Evolutionary conservation across 768 basidiomycete species (phyloP), one percentile per base, ranked within the genome.

Genomic region (Strobilomyces echinocephalus): DNA sequence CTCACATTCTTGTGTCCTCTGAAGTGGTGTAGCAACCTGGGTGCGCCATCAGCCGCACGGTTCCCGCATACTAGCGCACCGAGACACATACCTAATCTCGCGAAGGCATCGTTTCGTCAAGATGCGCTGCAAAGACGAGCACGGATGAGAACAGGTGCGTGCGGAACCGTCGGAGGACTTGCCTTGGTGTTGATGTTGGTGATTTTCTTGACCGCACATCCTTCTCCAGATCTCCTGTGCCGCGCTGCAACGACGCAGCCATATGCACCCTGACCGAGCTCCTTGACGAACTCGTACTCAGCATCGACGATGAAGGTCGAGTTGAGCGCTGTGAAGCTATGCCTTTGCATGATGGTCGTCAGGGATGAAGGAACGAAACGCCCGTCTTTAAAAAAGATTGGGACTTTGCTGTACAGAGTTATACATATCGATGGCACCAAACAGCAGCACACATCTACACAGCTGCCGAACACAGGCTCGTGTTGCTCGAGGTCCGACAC

Each of bases 1-100:
- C 58, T 54, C 51, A 97, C 95, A 67, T 99, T 99, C 77, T 99
- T 99, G 76, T 99, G 97, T 5, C 95, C 94, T 62, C 97, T 83
- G 75, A 99, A 99, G 72, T 99, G 97, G 72, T 95, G 94, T 35
- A 99, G 73, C 39, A 99, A 77, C 67, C 93, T 95, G 43, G 8
- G 40, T 8, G 53, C 48, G 38, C 53, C 53, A 59, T 67, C 46
- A 63, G 57, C 46, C 50, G 43, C 57, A 50, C 14, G 2, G 42
- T 28, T 28, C 40, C 26, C n/a, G 11, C 14, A 14, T 10, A 34
- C 14, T 33, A 14, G 14, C 20, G 43, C 26, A 39, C 44, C 39
- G 20, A 41, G 24, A 72, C 79, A 52, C 65, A 88, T n/a, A n/a
- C 91, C 84, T 89, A 72, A 99, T 91, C 74, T 99, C 97, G 44